Evolutionary conservation across 805 yeast genomes (phyloP), one percentile per base, ranked within the genome.

Genomic region (Kazachstania taianensis): DNA sequence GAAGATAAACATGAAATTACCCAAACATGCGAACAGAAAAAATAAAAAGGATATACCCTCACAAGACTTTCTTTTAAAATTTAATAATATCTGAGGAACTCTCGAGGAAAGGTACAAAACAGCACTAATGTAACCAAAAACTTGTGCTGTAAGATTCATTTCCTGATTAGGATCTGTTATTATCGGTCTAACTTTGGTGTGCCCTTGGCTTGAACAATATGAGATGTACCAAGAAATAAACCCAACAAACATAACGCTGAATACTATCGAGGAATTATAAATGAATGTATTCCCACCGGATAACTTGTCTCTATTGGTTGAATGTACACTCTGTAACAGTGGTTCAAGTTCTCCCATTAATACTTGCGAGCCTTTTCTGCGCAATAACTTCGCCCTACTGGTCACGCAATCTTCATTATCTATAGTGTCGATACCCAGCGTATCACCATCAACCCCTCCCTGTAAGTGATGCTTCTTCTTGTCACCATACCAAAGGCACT

Each of bases 1-100:
- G 10, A 83, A 70, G 28, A 92, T 95, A 49, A 86, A 92, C 1
- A 96, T 84, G 52, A 83, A 65, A 56, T 89, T 92, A 32, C 98
- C 98, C 38, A 89, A 64, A 57, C 96, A 86, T 15, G 98, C 97
- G 67, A 92, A 89, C 16, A 92, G 63, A 62, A 89, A 89, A 61
- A 92, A 89, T 68, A 89, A 69, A 52, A 92, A 84, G 8, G 95
- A 84, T 33, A 89, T 82, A 17, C 97, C 97, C 42, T 92, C 97
- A 55, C 96, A 86, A 2, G 94, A 81, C 61, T 86, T 87, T 52
- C 96, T 72, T 55, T 78, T 69, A 53, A 70, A 84, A 61, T 92
- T 92, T 41, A 89, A 68, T 40, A 84, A 57, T 36, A 92, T 84
- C 62, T 92, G 98, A 1, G 98, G 98, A 20, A 92, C 61, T 48